Evolutionary conservation across 1,284 basidiomycete genomes (phyloP), one percentile per base, ranked within the genome.

Genomic region (Inonotus hispidus): DNA sequence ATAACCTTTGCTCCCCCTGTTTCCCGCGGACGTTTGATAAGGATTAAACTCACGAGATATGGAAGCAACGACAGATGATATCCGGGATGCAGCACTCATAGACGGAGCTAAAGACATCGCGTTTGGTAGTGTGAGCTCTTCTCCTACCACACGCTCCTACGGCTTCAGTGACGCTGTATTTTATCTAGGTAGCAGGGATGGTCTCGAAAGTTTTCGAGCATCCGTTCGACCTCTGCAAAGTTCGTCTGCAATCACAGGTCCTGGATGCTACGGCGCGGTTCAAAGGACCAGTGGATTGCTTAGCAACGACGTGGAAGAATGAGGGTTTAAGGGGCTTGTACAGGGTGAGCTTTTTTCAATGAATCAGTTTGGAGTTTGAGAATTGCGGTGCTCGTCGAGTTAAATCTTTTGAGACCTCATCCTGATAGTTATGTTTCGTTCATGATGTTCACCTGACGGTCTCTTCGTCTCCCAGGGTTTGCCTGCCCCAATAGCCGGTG

Each of bases 191-290:
- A 19, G 89, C 91, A 41, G 90, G 91, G n/a, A 90, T 93, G 77
- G 77, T 82, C 10, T 87, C 90, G 37, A 92, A 93, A 74, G 79
- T 92, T 19, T 88, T 93, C 66, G 92, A 93, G 73, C 90, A 93
- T 68, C 91, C 91, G 1, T 92, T 93, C 69, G 92, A 93, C 75
- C 78, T 93, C 39, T 87, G 89, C 64, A 92, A 93, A 75, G 92
- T 92, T 65, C 82, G 91, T 58, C 77, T 95, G 21, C 92, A 94
- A 73, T 82, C 87, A 13, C 92, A 93, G 71, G 89, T 92, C 3
- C 80, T 92, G 45, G 89, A 93, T 67, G 74, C 79, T 16, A 80
- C 83, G 8, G 79, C 84, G 37, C 80, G 85, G 19, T 95, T 92
- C 74, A 82, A 75, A 23, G 92, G 92, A 0, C 91, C 91, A 0